Evolutionary conservation across 2,329 filamentous ascomycete species (phyloP).

Genomic region (Hymenotorrendiella dingleyae): DNA sequence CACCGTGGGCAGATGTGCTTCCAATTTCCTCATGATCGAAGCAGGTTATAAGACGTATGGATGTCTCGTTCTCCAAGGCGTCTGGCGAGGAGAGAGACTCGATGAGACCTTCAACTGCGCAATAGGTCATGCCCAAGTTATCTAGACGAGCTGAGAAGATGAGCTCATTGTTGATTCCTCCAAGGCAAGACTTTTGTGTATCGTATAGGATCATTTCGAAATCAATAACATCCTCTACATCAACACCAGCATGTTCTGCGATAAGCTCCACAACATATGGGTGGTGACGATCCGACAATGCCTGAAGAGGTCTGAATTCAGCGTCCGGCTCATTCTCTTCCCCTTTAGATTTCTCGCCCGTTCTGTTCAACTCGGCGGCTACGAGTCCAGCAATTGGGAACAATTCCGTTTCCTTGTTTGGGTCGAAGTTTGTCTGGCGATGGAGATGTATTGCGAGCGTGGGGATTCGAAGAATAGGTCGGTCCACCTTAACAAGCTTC

Average conservation of each 20-base stretch:
- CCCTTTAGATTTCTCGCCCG: conserved; percentile 34
- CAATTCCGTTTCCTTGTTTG: conserved; percentile 95
- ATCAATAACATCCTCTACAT: conserved; percentile 70
- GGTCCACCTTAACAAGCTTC: conserved; percentile 84
- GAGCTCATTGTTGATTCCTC: conserved; percentile 87
- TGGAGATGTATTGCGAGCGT: conserved; percentile 93
- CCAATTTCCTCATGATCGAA: conserved; percentile 99
- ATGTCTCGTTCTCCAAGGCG: conserved; percentile 67
- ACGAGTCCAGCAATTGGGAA: conserved; percentile 89
- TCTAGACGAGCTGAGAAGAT: conserved; percentile 95
- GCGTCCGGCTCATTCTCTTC: conserved; percentile 38
- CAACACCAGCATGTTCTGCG: conserved; percentile 68
- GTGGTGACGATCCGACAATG: conserved; percentile 78
- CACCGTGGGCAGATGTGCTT: conserved; percentile 85
- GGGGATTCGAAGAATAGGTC: conserved; percentile 85
- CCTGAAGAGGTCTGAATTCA: conserved; percentile 69
- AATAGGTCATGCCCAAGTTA: conserved; percentile 96
- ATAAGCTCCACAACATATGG: conserved; percentile 80
- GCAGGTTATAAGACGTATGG: conserved; percentile 85
- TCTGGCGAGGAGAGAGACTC: conserved; percentile 61
- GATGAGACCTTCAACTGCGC: conserved; percentile 79
- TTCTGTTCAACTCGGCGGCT: conserved; percentile 80
- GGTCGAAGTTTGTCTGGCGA: conserved; percentile 76
- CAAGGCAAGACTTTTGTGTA: conserved; percentile 83
- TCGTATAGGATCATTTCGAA: conserved; percentile 98